phyloP scores from a whole-genome alignment of 441 rosid genomes.

The Arabidopsis lyrata region DNA sequence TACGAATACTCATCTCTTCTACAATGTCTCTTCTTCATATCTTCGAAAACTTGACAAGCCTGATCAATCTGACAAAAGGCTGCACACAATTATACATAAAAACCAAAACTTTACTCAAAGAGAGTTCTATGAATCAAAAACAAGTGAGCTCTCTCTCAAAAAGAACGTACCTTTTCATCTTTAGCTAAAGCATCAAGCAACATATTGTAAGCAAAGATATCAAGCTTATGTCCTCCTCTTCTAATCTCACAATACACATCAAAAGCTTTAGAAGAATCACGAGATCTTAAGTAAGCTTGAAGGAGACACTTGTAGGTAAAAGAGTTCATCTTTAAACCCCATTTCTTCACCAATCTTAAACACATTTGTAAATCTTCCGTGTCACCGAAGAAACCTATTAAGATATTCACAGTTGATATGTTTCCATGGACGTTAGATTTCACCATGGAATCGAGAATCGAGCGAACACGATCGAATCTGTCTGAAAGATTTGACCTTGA shows the following conservation, averaged over 20 bases:
- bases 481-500: conserved; percentile 65
- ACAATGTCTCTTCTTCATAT: conserved; percentile 76
- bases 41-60: conserved; percentile 76
- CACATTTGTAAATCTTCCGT: conserved; percentile 65
- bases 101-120: neutral
- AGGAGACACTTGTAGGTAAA: conserved; percentile 83
- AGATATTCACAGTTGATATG: conserved; percentile 79
- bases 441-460: conserved; percentile 65
- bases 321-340: conserved; percentile 82
- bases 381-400: conserved; percentile 71
- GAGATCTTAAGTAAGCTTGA: conserved; percentile 82
- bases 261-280: conserved; percentile 59
- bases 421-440: conserved; percentile 59
- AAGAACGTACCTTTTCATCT: conserved; percentile 66
- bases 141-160: neutral
- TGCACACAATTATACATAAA: conserved; percentile 56
- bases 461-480: conserved; percentile 55
- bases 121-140: neutral
- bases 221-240: conserved; percentile 72
- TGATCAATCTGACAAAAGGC: conserved; percentile 76
- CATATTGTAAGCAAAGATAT: conserved; percentile 87
- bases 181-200: conserved; percentile 87
- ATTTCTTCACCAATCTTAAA: conserved; percentile 61
- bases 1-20: conserved; percentile 82
- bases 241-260: conserved; percentile 71